Conservation (phyloP, 352 stramenopile species). For the Globisporangium irregulare region DNA sequence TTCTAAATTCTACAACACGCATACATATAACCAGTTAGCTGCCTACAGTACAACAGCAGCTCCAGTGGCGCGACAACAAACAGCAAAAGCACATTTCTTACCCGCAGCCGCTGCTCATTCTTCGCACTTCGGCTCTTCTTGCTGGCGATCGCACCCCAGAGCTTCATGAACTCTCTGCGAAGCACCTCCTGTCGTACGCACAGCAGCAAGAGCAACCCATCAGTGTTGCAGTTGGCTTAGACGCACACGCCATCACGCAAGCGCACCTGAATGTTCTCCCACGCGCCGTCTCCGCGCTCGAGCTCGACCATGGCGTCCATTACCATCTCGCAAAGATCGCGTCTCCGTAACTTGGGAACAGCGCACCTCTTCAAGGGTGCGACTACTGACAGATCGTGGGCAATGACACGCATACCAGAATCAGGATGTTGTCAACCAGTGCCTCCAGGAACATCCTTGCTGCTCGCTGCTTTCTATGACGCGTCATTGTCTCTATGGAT, state of each 20-base stretch:
- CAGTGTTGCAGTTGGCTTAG: not conserved
- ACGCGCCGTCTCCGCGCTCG: constrained; percentile 44
- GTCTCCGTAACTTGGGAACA: not conserved
- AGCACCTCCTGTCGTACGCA: constrained; percentile 37
- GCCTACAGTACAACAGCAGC: not conserved
- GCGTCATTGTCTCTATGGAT: not conserved
- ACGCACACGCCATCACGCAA: not conserved
- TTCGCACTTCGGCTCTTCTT: constrained; percentile 26
- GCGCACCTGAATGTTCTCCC: constrained; percentile 67
- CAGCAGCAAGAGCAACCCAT: not conserved
- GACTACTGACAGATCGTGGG: not conserved
- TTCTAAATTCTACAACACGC: constrained; percentile 16
- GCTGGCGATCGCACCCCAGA: constrained; percentile 26
- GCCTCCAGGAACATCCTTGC: not conserved
- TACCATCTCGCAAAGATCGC: not conserved
- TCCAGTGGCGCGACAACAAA: not conserved
- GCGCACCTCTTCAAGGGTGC: not conserved
- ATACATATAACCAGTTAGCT: not conserved
- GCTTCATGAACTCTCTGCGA: constrained; percentile 35
- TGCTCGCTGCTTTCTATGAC: not conserved
- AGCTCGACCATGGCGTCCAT: constrained; percentile 29
- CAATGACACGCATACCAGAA: not conserved
- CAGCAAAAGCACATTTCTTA: not conserved
- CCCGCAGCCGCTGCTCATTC: constrained; percentile 13
- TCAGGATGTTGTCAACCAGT: not conserved